Evolutionary conservation across 306 rosid species (phyloP).

Genomic region (Sicyos edulis): DNA sequence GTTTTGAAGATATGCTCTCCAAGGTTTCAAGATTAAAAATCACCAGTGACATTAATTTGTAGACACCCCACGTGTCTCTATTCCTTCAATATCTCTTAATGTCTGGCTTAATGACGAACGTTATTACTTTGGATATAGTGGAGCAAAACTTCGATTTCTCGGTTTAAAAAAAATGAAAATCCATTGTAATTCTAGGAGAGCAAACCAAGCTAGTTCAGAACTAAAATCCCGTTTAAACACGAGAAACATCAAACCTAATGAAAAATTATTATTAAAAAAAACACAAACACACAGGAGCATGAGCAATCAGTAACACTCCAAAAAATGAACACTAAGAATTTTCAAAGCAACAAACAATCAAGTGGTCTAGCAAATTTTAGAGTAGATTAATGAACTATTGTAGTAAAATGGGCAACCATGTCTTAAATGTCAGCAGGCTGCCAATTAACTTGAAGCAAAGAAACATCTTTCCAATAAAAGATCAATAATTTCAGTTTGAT

Average conservation of each 20-base stretch:
- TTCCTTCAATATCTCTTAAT: no score
- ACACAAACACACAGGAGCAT: not conserved
- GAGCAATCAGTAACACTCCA: not conserved
- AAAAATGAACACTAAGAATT: not conserved
- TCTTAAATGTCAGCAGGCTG: not conserved
- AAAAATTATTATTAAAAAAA: not conserved
- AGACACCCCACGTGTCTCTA: no score
- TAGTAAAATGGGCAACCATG: not conserved
- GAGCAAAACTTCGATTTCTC: no score
- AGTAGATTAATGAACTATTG: not conserved
- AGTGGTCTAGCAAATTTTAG: not conserved
- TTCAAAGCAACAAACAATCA: not conserved
- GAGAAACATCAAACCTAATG: not conserved
- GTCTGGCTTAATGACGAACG: no score
- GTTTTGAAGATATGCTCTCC: no score
- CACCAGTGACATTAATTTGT: no score
- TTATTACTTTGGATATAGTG: no score
- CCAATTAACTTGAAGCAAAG: not conserved
- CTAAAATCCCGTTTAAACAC: not conserved
- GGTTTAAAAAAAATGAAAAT: no score
- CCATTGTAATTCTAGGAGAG: not conserved
- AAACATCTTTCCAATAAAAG: not conserved
- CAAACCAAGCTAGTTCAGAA: not conserved
- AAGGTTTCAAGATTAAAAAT: no score
- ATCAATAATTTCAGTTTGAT: not conserved